Conservation (phyloP, 2,329 filamentous ascomycete species). For the Pyricularia pennisetigena region DNA sequence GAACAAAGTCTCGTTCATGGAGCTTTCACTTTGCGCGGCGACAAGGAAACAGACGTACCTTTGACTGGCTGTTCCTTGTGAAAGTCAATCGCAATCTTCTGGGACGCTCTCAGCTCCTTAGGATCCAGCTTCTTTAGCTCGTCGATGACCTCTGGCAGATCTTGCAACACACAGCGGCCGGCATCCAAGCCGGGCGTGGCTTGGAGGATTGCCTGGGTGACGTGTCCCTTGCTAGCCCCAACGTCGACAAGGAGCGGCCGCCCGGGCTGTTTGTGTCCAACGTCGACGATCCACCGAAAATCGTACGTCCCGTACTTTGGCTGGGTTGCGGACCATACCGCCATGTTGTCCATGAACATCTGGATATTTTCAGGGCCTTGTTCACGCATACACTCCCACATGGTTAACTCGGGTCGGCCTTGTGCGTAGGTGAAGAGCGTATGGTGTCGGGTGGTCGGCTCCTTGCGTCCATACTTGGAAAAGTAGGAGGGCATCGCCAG, state of each 20-base stretch:
- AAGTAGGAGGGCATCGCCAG: constrained; percentile 21
- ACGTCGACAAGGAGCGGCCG: constrained; percentile 21
- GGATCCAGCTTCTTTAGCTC: constrained; percentile 8
- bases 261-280: constrained; percentile 2
- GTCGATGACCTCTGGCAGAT: constrained; percentile 18
- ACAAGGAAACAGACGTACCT: constrained; percentile 11
- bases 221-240: constrained; percentile 22
- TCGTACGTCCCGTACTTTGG: constrained; percentile 17
- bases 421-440: constrained; percentile 18
- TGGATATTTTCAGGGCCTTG: constrained; percentile 11
- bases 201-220: constrained; percentile 16
- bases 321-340: background rate
- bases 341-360: constrained; percentile 12
- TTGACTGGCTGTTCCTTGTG: constrained; percentile 20
- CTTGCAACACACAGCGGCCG: constrained; percentile 21
- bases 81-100: constrained; percentile 20
- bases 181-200: constrained; percentile 15
- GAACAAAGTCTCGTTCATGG: background rate
- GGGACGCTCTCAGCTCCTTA: constrained; percentile 9
- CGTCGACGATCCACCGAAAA: constrained; percentile 16
- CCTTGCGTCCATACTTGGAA: constrained; percentile 17
- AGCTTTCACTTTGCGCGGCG: too few species aligned
- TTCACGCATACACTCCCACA: constrained; percentile 21
- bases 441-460: constrained; percentile 17
- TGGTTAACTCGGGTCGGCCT: constrained; percentile 17